Conservation (phyloP, 2,329 filamentous ascomycete species). For the Claviceps sp. region DNA sequence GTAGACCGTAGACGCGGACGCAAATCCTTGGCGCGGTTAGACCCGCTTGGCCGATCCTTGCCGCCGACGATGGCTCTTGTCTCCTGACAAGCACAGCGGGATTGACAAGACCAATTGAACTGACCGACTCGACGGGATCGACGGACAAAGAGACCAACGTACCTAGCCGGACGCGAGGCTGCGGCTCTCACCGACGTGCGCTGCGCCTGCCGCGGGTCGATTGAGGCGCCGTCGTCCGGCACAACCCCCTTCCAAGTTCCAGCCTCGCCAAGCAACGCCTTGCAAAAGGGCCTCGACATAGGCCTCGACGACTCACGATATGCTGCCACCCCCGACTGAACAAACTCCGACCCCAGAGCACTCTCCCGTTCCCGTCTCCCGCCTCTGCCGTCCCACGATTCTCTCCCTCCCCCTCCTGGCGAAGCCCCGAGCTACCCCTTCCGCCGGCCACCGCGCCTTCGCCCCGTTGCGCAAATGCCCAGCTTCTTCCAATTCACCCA, state of each 20-base stretch:
- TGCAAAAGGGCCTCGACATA: neutral
- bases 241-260: neutral
- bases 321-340: neutral
- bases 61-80: neutral
- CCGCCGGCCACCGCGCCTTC: neutral
- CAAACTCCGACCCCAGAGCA: neutral
- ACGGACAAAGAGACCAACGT: too few species aligned
- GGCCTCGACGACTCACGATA: neutral
- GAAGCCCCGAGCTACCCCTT: neutral
- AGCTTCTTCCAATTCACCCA: constrained; percentile 56
- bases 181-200: too few species aligned
- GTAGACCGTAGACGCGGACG: neutral
- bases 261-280: neutral
- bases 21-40: neutral
- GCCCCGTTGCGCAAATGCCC: constrained; percentile 32
- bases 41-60: neutral
- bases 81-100: too few species aligned
- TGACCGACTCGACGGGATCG: too few species aligned
- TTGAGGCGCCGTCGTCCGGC: too few species aligned
- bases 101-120: too few species aligned
- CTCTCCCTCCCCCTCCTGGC: neutral
- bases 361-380: neutral
- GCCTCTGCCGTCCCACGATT: neutral
- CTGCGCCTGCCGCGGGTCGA: too few species aligned
- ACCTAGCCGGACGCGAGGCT: too few species aligned